phyloP scores from a whole-genome alignment of 805 yeast genomes.

The Teunomyces barrocoloradensis region DNA sequence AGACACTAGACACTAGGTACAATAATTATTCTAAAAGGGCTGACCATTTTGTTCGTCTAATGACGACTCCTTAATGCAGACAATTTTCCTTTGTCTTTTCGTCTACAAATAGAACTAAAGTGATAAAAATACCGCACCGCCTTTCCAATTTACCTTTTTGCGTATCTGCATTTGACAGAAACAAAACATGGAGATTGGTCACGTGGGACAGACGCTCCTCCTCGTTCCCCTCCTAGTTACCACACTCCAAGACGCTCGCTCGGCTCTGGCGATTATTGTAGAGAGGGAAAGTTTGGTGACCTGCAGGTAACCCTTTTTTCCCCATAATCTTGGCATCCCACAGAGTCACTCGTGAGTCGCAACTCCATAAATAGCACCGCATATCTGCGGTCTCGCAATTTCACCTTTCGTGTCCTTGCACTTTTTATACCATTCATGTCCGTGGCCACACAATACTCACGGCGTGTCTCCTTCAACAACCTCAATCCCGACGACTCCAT shows the following conservation, averaged over 20 bases:
- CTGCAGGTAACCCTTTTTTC: not conserved
- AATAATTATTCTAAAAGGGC: too few relatives aligned
- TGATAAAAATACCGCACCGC: not conserved
- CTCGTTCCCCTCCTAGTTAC: not conserved
- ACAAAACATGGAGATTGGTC: not conserved
- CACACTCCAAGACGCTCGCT: too few relatives aligned
- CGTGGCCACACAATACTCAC: conserved; percentile 17
- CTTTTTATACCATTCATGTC: not conserved
- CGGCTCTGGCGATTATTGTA: too few relatives aligned
- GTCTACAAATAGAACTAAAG: not conserved
- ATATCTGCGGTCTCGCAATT: not conserved
- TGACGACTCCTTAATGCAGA: not conserved
- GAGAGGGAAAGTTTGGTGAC: not conserved
- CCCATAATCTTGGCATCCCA: not conserved
- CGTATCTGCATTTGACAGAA: not conserved
- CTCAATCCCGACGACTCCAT: conserved; percentile 13
- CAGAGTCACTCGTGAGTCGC: not conserved
- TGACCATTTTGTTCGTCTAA: not conserved
- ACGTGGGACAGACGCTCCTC: not conserved
- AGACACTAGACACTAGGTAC: too few relatives aligned
- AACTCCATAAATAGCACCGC: not conserved
- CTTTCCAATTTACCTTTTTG: not conserved
- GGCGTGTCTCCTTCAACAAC: conserved; percentile 47
- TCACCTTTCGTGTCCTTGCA: not conserved
- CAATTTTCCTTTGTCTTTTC: not conserved